These are phyloP conservation scores for Fusarium bactridioides DNA, from an alignment of 2,329 filamentous ascomycete genomes.

Conservation along the genomic window DNA sequence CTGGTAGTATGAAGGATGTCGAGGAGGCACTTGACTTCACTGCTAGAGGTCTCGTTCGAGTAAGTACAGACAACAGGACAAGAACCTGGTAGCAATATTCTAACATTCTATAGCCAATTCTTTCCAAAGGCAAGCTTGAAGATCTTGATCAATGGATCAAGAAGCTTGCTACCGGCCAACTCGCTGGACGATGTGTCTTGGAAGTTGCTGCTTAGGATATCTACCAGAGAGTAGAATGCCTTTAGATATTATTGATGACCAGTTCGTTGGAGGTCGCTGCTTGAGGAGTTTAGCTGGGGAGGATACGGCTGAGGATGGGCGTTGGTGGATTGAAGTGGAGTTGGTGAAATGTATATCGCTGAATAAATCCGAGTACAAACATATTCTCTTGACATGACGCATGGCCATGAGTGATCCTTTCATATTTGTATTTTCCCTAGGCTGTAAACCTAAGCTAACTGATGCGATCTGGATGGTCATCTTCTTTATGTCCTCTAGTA, in stretches of 20 bases:
- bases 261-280: neutral
- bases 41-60: slow-evolving; percentile 31
- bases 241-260: fast-evolving
- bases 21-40: slow-evolving; percentile 42
- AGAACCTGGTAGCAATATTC: fast-evolving
- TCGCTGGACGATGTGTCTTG: slow-evolving; percentile 37
- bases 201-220: slow-evolving; percentile 15
- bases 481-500: too few relatives aligned
- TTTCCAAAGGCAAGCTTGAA: slow-evolving; percentile 37
- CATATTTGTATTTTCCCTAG: too few relatives aligned
- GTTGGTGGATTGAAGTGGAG: neutral
- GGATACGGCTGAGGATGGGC: neutral
- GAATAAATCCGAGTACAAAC: too few relatives aligned
- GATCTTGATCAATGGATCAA: slow-evolving; percentile 36
- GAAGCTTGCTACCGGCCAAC: slow-evolving; percentile 31
- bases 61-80: slow-evolving; percentile 14
- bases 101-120: slow-evolving; percentile 30
- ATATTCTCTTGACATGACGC: too few relatives aligned
- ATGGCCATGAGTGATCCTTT: too few relatives aligned
- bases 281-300: neutral
- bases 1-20: slow-evolving; percentile 35
- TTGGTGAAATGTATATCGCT: neutral
- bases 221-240: fast-evolving
- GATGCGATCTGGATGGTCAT: fast-evolving
- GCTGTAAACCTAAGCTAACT: too few relatives aligned